phyloP scores from a whole-genome alignment of 768 basidiomycete species.

The Rhodotorula toruloides region DNA sequence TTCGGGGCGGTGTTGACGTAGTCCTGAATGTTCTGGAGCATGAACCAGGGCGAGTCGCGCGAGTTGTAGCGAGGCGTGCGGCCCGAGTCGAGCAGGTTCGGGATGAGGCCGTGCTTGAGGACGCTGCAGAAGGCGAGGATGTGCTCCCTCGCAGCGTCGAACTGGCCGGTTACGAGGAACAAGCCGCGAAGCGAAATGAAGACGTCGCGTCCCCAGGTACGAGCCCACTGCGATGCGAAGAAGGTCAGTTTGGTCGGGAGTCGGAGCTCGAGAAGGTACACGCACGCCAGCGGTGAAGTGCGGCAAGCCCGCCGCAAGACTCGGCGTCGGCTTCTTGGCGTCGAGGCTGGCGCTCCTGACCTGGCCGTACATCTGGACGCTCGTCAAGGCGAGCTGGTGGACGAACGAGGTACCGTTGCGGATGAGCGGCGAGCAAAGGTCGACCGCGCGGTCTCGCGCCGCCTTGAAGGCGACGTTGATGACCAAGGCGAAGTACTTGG shows the following conservation, averaged over 20 bases:
- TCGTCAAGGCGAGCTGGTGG: constrained; percentile 73
- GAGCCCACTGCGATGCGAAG: constrained; percentile 60
- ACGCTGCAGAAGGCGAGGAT: constrained; percentile 82
- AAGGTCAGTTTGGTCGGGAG: neutral
- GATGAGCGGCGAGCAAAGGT: constrained; percentile 83
- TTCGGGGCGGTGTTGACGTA: constrained; percentile 78
- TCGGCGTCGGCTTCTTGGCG: constrained; percentile 59
- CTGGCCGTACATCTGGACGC: constrained; percentile 70
- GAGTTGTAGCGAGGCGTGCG: constrained; percentile 65
- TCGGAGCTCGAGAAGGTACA: neutral
- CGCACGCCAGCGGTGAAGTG: constrained; percentile 70
- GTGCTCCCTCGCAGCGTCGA: constrained; percentile 74
- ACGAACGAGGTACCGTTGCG: constrained; percentile 79
- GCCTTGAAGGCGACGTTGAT: constrained; percentile 89
- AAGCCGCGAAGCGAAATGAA: constrained; percentile 56
- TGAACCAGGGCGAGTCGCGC: constrained; percentile 98
- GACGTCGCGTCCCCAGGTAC: constrained; percentile 82
- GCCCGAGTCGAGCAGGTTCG: constrained; percentile 63
- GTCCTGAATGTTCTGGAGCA: constrained; percentile 96
- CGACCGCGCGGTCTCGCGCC: constrained; percentile 70
- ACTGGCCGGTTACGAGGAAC: constrained; percentile 88
- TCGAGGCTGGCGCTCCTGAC: constrained; percentile 87
- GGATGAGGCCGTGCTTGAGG: constrained; percentile 90
- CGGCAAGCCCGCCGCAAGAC: constrained; percentile 87
- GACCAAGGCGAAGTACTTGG: constrained; percentile 91